Percentiles rank a stretch among this genome's conserved stretches.
These are phyloP conservation scores for Colletotrichum sp. DNA, from an alignment of 2,329 filamentous ascomycete species.

Conservation along the genomic window DNA sequence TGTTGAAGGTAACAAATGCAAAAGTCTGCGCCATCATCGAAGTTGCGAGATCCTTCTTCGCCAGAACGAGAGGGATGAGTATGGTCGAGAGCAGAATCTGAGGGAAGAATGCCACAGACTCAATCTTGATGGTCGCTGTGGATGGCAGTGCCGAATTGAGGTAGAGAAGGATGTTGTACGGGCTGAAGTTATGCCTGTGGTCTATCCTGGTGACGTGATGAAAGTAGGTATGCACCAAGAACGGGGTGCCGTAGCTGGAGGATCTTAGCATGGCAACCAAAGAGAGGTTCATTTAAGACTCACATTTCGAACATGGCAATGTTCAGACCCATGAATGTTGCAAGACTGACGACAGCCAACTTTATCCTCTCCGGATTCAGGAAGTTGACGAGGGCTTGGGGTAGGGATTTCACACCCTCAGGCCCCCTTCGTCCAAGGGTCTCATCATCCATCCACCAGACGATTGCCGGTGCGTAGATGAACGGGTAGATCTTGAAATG, in stretches of 20 bases:
- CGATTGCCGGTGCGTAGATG: constrained; percentile 83
- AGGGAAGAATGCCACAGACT: constrained; percentile 87
- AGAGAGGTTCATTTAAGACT: constrained; percentile 31
- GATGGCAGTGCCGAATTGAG: constrained; percentile 72
- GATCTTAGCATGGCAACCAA: neutral
- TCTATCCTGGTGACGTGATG: constrained; percentile 94
- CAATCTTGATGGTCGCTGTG: constrained; percentile 54
- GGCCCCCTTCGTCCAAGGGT: constrained; percentile 34
- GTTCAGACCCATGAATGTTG: constrained; percentile 78
- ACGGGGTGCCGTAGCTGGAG: constrained; percentile 77
- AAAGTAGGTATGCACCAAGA: constrained; percentile 88
- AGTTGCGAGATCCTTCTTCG: constrained; percentile 80
- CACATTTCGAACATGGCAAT: constrained; percentile 77
- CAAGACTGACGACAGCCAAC: constrained; percentile 68
- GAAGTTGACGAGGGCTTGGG: constrained; percentile 43
- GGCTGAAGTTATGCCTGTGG: constrained; percentile 97
- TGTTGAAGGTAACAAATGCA: constrained; percentile 97
- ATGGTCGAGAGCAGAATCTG: constrained; percentile 83
- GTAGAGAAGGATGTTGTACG: constrained; percentile 92
- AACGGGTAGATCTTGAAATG: constrained; percentile 99
- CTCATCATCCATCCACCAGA: constrained; percentile 79
- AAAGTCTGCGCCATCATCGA: constrained; percentile 96
- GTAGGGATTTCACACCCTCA: constrained; percentile 18
- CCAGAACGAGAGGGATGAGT: constrained; percentile 75
- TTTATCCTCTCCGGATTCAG: constrained; percentile 59